A percentile compares a stretch with the other conserved stretches of the same genome.
These are phyloP conservation scores for Cyclotella cryptica DNA, from an alignment of 108 stramenopile species.

Conservation along the genomic window DNA sequence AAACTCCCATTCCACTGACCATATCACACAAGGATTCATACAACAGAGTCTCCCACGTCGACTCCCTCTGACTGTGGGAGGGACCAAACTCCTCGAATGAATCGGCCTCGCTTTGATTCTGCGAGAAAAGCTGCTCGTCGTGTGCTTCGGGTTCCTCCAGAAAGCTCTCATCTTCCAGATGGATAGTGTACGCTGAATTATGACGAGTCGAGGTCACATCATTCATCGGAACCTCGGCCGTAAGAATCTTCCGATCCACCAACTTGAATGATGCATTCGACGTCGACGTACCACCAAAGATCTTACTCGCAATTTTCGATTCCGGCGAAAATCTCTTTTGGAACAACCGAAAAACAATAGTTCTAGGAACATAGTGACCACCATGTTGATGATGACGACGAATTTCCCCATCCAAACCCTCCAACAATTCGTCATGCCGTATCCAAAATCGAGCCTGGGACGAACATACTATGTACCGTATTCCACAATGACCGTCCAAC, in stretches of 20 bases:
- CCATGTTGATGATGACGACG: neutral
- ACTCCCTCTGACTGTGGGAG: neutral
- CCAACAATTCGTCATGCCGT: neutral
- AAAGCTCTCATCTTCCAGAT: neutral
- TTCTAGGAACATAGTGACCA: neutral
- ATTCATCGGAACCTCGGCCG: neutral
- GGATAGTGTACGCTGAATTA: neutral
- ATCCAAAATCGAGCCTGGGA: conserved; percentile 3
- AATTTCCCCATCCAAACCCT: neutral
- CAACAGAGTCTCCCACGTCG: conserved; percentile 10
- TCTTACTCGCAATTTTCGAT: too few species aligned
- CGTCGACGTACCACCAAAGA: too few species aligned
- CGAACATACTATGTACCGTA: neutral
- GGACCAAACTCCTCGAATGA: neutral
- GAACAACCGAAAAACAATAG: neutral
- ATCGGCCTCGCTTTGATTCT: neutral
- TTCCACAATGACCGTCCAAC: neutral
- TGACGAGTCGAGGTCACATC: neutral
- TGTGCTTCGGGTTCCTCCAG: neutral
- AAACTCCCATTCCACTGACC: conserved; percentile 6
- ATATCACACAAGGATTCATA: neutral
- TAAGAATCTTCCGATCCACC: neutral
- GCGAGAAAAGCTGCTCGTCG: neutral
- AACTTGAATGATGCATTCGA: neutral
- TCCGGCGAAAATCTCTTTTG: neutral